phyloP scores from a whole-genome alignment of 2,329 filamentous ascomycete species.

The Sordariomycetes sp. region DNA sequence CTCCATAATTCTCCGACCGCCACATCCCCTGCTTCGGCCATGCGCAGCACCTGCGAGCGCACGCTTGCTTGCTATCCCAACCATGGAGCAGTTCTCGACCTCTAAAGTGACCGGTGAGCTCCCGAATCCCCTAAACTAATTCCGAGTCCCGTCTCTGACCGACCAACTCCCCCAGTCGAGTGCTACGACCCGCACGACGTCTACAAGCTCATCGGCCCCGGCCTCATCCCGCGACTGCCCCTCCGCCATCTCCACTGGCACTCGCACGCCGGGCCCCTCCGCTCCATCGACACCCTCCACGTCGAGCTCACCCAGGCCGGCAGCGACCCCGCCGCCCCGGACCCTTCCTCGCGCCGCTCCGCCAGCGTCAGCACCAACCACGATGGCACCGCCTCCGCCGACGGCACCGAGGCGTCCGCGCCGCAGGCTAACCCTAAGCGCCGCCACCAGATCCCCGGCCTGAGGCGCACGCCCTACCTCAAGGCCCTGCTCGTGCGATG shows the following conservation, averaged over 20 bases:
- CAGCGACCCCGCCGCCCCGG: slow-evolving; percentile 28
- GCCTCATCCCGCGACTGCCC: slow-evolving; percentile 69
- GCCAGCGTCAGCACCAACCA: slow-evolving; percentile 26
- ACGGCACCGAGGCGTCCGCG: slow-evolving; percentile 20
- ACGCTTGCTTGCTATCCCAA: slow-evolving; percentile 11
- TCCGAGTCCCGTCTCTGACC: neutral
- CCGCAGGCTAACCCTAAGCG: slow-evolving; percentile 31
- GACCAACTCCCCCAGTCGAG: slow-evolving; percentile 54
- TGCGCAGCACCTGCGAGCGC: neutral
- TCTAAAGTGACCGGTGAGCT: slow-evolving; percentile 66
- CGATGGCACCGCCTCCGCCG: slow-evolving; percentile 36
- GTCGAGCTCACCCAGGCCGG: slow-evolving; percentile 69
- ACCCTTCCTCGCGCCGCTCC: slow-evolving; percentile 20
- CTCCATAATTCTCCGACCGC: neutral
- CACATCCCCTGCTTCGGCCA: neutral
- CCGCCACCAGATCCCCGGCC: slow-evolving; percentile 87
- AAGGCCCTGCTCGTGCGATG: slow-evolving; percentile 84
- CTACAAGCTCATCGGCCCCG: slow-evolving; percentile 70
- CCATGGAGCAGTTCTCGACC: slow-evolving; percentile 59
- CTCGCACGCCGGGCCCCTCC: slow-evolving; percentile 78
- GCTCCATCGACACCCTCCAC: slow-evolving; percentile 88
- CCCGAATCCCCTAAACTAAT: neutral
- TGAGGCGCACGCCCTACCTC: slow-evolving; percentile 86
- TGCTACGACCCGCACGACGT: slow-evolving; percentile 90
- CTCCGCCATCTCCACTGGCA: slow-evolving; percentile 95